These are phyloP conservation scores for Penstemon eatonii DNA, from an alignment of 257 asterid genomes.

Conservation along the genomic window DNA sequence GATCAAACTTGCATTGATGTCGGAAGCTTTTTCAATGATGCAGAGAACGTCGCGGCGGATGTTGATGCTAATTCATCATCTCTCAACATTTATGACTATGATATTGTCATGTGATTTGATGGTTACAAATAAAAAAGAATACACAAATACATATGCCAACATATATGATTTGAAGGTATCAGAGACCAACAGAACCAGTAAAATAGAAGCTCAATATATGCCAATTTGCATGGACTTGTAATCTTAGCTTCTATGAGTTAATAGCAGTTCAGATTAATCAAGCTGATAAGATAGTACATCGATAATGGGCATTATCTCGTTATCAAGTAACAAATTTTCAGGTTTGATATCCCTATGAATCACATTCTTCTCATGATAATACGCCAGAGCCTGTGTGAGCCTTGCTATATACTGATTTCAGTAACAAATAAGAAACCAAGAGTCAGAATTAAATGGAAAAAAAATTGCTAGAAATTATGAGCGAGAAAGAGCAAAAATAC, in stretches of 20 bases:
- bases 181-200: background rate
- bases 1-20: conserved; percentile 4
- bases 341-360: conserved; percentile 97
- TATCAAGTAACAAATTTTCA: conserved; percentile 88
- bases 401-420: conserved; percentile 80
- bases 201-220: background rate
- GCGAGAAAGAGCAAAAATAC: background rate
- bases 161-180: no score
- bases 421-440: conserved; percentile 10
- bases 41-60: conserved; percentile 26
- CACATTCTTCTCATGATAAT: conserved; percentile 93
- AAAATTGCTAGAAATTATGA: background rate
- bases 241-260: no score
- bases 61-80: conserved; percentile 7
- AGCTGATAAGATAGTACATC: background rate
- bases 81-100: background rate
- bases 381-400: conserved; percentile 85
- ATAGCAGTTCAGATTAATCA: no score
- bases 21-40: conserved; percentile 37
- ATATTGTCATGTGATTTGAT: background rate
- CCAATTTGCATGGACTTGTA: no score
- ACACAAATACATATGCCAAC: no score
- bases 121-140: background rate
- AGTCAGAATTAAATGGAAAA: conserved; percentile 13
- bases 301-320: conserved; percentile 52